These are phyloP conservation scores for Alternaria ventricosa DNA, from an alignment of 2,329 filamentous ascomycete species.

Conservation along the genomic window DNA sequence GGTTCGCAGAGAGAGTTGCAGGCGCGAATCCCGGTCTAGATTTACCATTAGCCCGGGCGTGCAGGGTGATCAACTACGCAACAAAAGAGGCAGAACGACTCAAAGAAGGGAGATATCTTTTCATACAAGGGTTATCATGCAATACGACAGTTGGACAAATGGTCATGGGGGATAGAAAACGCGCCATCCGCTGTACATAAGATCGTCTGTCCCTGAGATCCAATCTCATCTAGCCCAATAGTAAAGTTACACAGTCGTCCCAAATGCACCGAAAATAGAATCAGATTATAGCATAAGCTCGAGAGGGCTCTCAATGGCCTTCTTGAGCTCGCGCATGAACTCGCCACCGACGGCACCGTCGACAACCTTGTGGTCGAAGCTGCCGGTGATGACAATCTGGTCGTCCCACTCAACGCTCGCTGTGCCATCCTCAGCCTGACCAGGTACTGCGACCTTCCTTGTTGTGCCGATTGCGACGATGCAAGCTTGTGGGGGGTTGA, in stretches of 20 bases:
- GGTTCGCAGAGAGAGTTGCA: neutral
- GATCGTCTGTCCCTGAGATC: conserved; percentile 20
- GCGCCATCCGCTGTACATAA: conserved; percentile 43
- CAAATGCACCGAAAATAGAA: conserved; percentile 18
- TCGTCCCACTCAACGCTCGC: conserved; percentile 86
- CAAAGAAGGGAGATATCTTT: conserved; percentile 15
- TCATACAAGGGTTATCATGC: conserved; percentile 21
- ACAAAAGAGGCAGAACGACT: neutral
- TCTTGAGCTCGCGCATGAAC: conserved; percentile 97
- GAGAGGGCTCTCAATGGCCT: conserved; percentile 95
- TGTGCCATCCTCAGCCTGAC: conserved; percentile 81
- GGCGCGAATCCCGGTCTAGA: neutral
- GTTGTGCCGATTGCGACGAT: conserved; percentile 95
- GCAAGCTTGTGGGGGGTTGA: conserved; percentile 96
- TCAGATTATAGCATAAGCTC: conserved; percentile 80
- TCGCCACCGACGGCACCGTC: conserved; percentile 96
- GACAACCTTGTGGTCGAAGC: conserved; percentile 99
- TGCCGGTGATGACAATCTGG: conserved; percentile 91
- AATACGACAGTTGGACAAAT: conserved; percentile 14
- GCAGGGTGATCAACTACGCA: neutral
- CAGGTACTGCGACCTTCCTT: conserved; percentile 90
- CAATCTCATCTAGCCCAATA: conserved; percentile 20
- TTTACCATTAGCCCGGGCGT: neutral
- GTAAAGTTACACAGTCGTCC: conserved; percentile 31
- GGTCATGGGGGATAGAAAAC: conserved; percentile 21